phyloP scores from a whole-genome alignment of 2,329 filamentous ascomycete species.

The Penicillium sp. region DNA sequence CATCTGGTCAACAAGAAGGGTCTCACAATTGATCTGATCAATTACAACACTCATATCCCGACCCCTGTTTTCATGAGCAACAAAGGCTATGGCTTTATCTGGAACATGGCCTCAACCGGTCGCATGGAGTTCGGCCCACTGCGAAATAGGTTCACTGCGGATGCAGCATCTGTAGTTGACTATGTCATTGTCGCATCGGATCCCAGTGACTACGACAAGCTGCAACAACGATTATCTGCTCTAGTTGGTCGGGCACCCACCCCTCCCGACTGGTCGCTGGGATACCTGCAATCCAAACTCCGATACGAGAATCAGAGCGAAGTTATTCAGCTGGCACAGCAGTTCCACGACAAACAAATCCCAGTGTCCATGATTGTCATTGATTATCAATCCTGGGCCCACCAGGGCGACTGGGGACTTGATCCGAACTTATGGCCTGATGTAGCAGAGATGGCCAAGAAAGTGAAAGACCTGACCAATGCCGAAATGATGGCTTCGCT shows the following conservation, averaged over 20 bases:
- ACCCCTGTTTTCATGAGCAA: conserved; percentile 62
- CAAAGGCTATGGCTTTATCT: conserved; percentile 61
- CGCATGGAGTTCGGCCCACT: conserved; percentile 60
- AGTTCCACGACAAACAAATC: conserved; percentile 55
- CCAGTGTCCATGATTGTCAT: conserved; percentile 64
- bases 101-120: conserved; percentile 64
- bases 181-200: conserved; percentile 60
- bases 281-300: conserved; percentile 67
- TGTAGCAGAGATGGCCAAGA: conserved; percentile 61
- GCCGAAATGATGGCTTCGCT: conserved; percentile 68
- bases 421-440: conserved; percentile 63
- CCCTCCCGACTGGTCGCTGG: conserved; percentile 65
- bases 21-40: conserved; percentile 60
- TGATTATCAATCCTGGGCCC: conserved; percentile 66
- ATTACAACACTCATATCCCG: conserved; percentile 65
- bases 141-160: conserved; percentile 59
- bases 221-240: conserved; percentile 55
- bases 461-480: conserved; percentile 54
- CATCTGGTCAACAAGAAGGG: conserved; percentile 62
- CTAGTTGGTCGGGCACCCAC: conserved; percentile 59
- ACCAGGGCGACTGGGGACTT: conserved; percentile 66
- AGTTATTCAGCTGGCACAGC: conserved; percentile 56
- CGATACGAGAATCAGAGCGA: conserved; percentile 65
- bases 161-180: conserved; percentile 57
- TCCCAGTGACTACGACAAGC: conserved; percentile 51